Percentiles rank a stretch among this genome's conserved stretches.
Evolutionary conservation across 2,329 filamentous ascomycete genomes (phyloP).

Genomic region (Colletotrichum incanum): DNA sequence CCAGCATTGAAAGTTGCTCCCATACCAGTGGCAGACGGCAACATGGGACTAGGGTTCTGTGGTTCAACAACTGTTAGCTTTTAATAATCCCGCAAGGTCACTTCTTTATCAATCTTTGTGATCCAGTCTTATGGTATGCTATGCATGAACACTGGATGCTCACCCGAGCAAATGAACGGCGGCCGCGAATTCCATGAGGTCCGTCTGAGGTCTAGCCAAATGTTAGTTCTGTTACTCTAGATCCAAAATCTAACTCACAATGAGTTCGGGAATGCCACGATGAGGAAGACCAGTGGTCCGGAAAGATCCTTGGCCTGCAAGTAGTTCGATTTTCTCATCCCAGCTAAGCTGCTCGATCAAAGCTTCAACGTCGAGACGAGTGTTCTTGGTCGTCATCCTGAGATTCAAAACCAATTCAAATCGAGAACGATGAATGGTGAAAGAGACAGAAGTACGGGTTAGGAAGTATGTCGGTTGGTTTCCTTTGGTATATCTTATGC

Average conservation of each 20-base stretch:
- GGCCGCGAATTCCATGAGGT: constrained; percentile 39
- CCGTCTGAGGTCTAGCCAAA: constrained; percentile 28
- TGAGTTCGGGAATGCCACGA: constrained; percentile 31
- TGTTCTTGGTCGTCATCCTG: not conserved
- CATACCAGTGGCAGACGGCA: constrained; percentile 51
- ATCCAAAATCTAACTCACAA: not conserved
- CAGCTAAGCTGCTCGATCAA: constrained; percentile 39
- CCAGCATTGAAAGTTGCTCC: constrained; percentile 76
- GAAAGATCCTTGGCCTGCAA: constrained; percentile 42
- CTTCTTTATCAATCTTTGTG: not conserved
- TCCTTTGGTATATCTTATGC: constrained; percentile 3
- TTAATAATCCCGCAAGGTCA: constrained; percentile 26
- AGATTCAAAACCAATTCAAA: not conserved
- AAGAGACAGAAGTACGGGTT: not conserved
- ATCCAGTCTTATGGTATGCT: not conserved
- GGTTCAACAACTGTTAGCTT: too few species aligned
- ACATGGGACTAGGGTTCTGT: constrained; percentile 47
- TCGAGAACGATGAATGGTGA: not conserved
- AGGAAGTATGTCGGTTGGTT: not conserved
- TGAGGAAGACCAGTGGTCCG: constrained; percentile 42
- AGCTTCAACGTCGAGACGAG: constrained; percentile 35
- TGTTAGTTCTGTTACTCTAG: not conserved
- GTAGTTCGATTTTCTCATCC: constrained; percentile 44
- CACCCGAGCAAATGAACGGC: constrained; percentile 31
- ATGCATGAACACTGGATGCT: not conserved